Evolutionary conservation across 1,284 basidiomycete species (phyloP).

Genomic region (Athelia psychrophila): DNA sequence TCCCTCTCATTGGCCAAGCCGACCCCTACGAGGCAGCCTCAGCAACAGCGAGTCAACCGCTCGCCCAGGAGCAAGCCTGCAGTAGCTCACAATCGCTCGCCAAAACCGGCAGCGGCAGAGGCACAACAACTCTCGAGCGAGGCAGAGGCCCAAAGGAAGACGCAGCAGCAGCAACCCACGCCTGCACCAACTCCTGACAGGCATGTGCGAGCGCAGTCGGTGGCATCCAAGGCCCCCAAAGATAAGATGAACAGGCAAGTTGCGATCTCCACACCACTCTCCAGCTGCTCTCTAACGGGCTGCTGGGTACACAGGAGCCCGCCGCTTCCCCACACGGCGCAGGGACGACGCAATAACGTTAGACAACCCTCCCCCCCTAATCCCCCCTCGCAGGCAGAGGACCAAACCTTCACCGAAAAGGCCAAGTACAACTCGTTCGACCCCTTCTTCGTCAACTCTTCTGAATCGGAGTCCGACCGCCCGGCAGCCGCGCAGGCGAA

Average conservation of each 20-base stretch:
- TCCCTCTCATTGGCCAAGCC: constrained; percentile 33
- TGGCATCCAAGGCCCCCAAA: too few relatives aligned
- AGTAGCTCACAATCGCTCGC: constrained; percentile 12
- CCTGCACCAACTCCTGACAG: too few relatives aligned
- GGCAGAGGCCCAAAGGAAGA: too few relatives aligned
- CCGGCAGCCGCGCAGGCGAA: constrained; percentile 18
- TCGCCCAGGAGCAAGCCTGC: constrained; percentile 23
- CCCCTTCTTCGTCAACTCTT: constrained; percentile 27
- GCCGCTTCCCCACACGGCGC: too few relatives aligned
- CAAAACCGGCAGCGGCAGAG: constrained; percentile 12
- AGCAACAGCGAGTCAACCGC: constrained; percentile 23
- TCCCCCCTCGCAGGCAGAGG: constrained; percentile 15
- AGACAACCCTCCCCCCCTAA: constrained; percentile 10
- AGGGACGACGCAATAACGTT: too few relatives aligned
- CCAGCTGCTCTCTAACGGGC: too few relatives aligned
- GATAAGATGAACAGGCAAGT: too few relatives aligned
- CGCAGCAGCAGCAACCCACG: too few relatives aligned
- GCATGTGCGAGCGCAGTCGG: too few relatives aligned
- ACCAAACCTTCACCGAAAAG: constrained; percentile 12
- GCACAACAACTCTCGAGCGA: too few relatives aligned
- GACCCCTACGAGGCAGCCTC: constrained; percentile 17
- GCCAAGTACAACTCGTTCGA: constrained; percentile 27
- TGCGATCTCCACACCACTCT: too few relatives aligned
- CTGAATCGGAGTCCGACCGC: constrained; percentile 19
- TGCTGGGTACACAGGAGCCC: too few relatives aligned